These are phyloP conservation scores for Fragilariopsis cylindrus DNA, from an alignment of 108 stramenopile genomes.

Conservation along the genomic window DNA sequence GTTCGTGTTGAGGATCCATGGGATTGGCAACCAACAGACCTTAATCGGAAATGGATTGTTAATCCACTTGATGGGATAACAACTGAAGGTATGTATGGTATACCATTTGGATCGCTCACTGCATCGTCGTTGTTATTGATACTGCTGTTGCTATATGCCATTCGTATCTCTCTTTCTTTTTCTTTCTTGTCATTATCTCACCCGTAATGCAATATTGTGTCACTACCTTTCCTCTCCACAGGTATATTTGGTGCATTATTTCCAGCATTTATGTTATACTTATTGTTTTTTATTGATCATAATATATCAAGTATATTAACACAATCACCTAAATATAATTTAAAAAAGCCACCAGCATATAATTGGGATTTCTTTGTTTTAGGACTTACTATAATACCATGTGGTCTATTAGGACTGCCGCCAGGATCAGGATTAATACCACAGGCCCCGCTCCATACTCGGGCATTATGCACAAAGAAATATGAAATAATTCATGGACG, in stretches of 20 bases:
- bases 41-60: constrained; percentile 39
- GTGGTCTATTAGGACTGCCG: constrained; percentile 56
- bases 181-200: too few relatives aligned
- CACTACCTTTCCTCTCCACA: too few relatives aligned
- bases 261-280: constrained; percentile 59
- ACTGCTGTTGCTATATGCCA: too few relatives aligned
- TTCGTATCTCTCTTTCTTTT: too few relatives aligned
- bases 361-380: constrained; percentile 69
- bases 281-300: constrained; percentile 69
- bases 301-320: constrained; percentile 55
- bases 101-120: constrained; percentile 54
- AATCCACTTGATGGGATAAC: constrained; percentile 45
- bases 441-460: constrained; percentile 60
- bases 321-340: constrained; percentile 51
- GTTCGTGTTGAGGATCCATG: constrained; percentile 40
- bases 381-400: constrained; percentile 55
- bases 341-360: constrained; percentile 56
- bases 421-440: constrained; percentile 62
- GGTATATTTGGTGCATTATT: constrained; percentile 51
- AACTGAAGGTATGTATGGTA: constrained; percentile 44
- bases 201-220: too few relatives aligned
- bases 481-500: constrained; percentile 41
- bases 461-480: constrained; percentile 43
- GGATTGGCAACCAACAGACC: constrained; percentile 54
- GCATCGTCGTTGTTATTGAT: constrained; percentile 46